A percentile compares a stretch with the other conserved stretches of the same genome.
Evolutionary conservation across 495 filamentous ascomycete species (phyloP).

Genomic region (Penicillium goetzii): DNA sequence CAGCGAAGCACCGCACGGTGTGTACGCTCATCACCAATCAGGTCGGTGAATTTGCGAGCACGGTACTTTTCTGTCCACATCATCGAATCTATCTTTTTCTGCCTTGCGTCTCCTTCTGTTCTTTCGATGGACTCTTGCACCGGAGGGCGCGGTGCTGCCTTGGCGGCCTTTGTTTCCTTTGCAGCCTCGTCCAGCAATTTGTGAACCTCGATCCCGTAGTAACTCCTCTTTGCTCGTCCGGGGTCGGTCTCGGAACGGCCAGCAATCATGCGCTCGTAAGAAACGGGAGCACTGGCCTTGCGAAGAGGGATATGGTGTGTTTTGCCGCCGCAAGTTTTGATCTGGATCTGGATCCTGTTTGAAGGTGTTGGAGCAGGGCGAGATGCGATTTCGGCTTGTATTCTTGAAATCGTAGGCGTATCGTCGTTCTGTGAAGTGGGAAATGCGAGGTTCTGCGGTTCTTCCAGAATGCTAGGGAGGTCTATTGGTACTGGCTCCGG

Average conservation of each 20-base stretch:
- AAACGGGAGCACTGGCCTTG: conserved; percentile 47
- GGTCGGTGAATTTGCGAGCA: conserved; percentile 86
- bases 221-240: conserved; percentile 77
- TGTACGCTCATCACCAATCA: conserved; percentile 92
- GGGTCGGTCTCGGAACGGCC: conserved; percentile 67
- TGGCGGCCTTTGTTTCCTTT: conserved; percentile 45
- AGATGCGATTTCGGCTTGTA: conserved; percentile 19
- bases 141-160: conserved; percentile 15
- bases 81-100: conserved; percentile 45
- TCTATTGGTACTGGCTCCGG: conserved; percentile 21
- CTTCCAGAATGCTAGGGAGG: conserved; percentile 1
- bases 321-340: conserved; percentile 70
- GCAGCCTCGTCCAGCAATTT: conserved; percentile 70
- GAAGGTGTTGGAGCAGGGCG: conserved; percentile 22
- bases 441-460: neutral
- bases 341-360: conserved; percentile 45
- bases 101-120: conserved; percentile 37
- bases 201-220: conserved; percentile 92
- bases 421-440: conserved; percentile 5
- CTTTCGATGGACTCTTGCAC: conserved; percentile 45
- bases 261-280: conserved; percentile 72
- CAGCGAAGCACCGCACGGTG: conserved; percentile 90
- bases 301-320: conserved; percentile 58
- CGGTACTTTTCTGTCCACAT: conserved; percentile 93
- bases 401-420: conserved; percentile 12